phyloP scores from a whole-genome alignment of 1,284 basidiomycete species.

The Ceratobasidium sp. region DNA sequence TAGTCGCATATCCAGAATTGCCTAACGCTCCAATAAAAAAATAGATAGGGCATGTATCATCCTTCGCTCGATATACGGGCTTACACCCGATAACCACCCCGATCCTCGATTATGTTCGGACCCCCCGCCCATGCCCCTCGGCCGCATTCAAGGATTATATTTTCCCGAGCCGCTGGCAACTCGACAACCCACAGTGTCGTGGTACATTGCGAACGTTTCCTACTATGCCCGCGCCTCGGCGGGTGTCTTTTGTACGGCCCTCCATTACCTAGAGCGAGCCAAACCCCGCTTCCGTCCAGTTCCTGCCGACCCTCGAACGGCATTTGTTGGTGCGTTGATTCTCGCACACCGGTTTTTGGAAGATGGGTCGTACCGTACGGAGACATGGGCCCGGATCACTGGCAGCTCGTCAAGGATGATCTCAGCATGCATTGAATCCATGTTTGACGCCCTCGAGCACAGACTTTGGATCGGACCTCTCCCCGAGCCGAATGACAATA shows the following conservation, averaged over 20 bases:
- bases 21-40: neutral
- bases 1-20: neutral
- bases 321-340: slow-evolving; percentile 31
- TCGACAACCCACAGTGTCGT: slow-evolving; percentile 32
- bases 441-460: slow-evolving; percentile 39
- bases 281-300: slow-evolving; percentile 17
- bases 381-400: slow-evolving; percentile 27
- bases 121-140: slow-evolving; percentile 4
- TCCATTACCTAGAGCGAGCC: slow-evolving; percentile 29
- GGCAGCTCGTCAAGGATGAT: slow-evolving; percentile 29
- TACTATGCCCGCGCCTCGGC: slow-evolving; percentile 37
- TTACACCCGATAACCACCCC: slow-evolving; percentile 34
- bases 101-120: slow-evolving; percentile 25
- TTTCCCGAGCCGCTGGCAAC: slow-evolving; percentile 31
- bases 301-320: slow-evolving; percentile 16
- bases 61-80: slow-evolving; percentile 32
- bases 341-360: slow-evolving; percentile 35
- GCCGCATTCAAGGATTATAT: slow-evolving; percentile 14
- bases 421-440: slow-evolving; percentile 29
- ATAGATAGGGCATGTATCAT: slow-evolving; percentile 17
- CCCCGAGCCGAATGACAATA: neutral
- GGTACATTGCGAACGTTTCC: slow-evolving; percentile 33
- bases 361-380: slow-evolving; percentile 36
- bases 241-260: slow-evolving; percentile 26
- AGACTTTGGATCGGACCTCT: slow-evolving; percentile 30